A percentile compares a stretch with the other conserved stretches of the same genome.
Evolutionary conservation across 2,329 filamentous ascomycete species (phyloP).

Genomic region (Verticillium longisporum): DNA sequence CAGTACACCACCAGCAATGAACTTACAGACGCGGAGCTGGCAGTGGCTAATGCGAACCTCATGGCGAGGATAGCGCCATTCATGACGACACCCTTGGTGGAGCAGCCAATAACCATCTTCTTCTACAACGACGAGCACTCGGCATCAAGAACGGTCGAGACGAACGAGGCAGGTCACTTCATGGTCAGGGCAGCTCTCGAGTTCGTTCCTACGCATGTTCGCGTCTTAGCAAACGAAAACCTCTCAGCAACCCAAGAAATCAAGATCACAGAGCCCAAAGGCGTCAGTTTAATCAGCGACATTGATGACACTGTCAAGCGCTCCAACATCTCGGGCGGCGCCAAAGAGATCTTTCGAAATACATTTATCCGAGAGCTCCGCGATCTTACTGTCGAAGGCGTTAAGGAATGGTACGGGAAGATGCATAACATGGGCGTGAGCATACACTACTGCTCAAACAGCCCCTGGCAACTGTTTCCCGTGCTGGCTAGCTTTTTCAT

Average conservation of each 20-base stretch:
- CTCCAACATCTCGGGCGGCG: constrained; percentile 80
- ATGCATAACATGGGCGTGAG: constrained; percentile 78
- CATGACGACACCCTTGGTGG: constrained; percentile 73
- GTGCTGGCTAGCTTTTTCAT: constrained; percentile 82
- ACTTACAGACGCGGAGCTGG: constrained; percentile 69
- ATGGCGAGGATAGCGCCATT: constrained; percentile 87
- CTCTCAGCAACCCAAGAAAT: constrained; percentile 77
- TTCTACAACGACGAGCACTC: constrained; percentile 86
- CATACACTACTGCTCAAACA: constrained; percentile 98
- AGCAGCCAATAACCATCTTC: constrained; percentile 80
- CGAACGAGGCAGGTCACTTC: constrained; percentile 88
- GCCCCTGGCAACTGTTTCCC: constrained; percentile 95
- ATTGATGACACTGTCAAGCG: constrained; percentile 97
- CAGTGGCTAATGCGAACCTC: constrained; percentile 75
- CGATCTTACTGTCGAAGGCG: constrained; percentile 79
- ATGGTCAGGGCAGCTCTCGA: constrained; percentile 70
- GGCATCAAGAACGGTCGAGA: constrained; percentile 75
- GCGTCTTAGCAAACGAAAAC: constrained; percentile 81
- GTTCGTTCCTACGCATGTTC: constrained; percentile 84
- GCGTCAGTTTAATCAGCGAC: constrained; percentile 91
- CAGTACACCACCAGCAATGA: constrained; percentile 38
- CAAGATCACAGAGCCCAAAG: constrained; percentile 66
- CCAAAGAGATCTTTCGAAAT: constrained; percentile 92
- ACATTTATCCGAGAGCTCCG: constrained; percentile 83
- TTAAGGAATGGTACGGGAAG: constrained; percentile 79